These are phyloP conservation scores for Ustanciosporium gigantosporum DNA, from an alignment of 1,284 basidiomycete genomes.

Conservation along the genomic window DNA sequence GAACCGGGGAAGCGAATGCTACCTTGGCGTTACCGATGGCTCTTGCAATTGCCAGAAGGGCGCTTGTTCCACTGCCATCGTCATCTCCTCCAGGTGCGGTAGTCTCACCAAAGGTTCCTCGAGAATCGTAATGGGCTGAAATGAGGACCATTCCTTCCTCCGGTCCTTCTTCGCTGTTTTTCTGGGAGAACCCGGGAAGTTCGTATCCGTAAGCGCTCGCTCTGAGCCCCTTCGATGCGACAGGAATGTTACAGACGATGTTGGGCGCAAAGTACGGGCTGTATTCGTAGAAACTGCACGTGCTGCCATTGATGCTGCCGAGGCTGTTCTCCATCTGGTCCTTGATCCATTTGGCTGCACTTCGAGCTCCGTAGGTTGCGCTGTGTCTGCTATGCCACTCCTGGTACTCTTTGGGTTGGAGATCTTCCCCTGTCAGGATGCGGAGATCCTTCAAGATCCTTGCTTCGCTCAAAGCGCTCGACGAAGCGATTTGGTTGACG, in stretches of 20 bases:
- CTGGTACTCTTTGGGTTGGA: constrained; percentile 5
- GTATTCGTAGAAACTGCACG: constrained; percentile 27
- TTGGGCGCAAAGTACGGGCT: constrained; percentile 38
- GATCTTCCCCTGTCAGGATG: constrained; percentile 36
- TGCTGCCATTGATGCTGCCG: constrained; percentile 4
- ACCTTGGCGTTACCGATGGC: constrained; percentile 21
- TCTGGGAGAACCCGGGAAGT: not conserved
- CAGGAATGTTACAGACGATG: constrained; percentile 36
- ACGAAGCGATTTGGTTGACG: constrained; percentile 19
- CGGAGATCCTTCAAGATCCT: constrained; percentile 23
- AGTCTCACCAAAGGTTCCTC: constrained; percentile 51
- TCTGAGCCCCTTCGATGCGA: not conserved
- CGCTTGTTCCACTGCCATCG: constrained; percentile 38
- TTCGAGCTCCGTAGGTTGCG: constrained; percentile 30
- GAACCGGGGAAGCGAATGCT: constrained; percentile 39
- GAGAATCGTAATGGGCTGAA: constrained; percentile 54
- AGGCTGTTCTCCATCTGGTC: constrained; percentile 14
- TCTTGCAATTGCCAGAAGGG: constrained; percentile 56
- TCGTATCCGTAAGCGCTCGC: not conserved
- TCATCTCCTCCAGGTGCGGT: constrained; percentile 57
- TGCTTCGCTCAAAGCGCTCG: constrained; percentile 4
- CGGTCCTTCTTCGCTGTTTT: not conserved
- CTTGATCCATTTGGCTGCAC: constrained; percentile 38
- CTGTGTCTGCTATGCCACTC: constrained; percentile 37
- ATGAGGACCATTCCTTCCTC: constrained; percentile 49